Conservation (phyloP, 1,139 yeast genomes). For the Diutina pseudorugosa region DNA sequence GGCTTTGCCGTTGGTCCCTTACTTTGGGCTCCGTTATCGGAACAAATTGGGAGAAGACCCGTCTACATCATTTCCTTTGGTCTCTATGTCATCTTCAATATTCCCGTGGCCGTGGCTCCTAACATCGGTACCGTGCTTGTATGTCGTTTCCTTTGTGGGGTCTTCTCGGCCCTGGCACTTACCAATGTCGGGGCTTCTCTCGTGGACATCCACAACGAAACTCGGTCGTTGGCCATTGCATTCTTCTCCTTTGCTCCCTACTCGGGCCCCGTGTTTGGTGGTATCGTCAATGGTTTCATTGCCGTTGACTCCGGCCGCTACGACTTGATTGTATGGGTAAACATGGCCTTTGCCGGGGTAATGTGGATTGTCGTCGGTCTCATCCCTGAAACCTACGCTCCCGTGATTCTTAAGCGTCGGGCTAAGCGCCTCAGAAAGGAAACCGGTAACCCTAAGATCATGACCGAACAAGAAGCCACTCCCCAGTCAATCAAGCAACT, state of each 20-base stretch:
- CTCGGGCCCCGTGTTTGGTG: constrained; percentile 87
- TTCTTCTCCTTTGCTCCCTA: constrained; percentile 88
- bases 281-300: constrained; percentile 81
- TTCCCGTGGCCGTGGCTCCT: constrained; percentile 81
- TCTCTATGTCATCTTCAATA: constrained; percentile 66
- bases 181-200: constrained; percentile 85
- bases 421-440: constrained; percentile 63
- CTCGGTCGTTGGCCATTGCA: constrained; percentile 84
- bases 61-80: constrained; percentile 70
- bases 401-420: constrained; percentile 64
- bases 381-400: constrained; percentile 87
- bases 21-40: constrained; percentile 83
- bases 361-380: constrained; percentile 54
- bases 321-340: constrained; percentile 76
- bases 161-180: constrained; percentile 72
- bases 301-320: constrained; percentile 54
- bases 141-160: constrained; percentile 80
- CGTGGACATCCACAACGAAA: constrained; percentile 71
- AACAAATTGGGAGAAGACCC: constrained; percentile 75
- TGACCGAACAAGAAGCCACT: constrained; percentile 86
- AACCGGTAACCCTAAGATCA: constrained; percentile 69
- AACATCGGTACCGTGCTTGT: constrained; percentile 72
- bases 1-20: constrained; percentile 86
- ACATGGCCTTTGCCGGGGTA: constrained; percentile 82
- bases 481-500: constrained; percentile 57